Base-by-base conservation (phyloP, 2,329 filamentous ascomycete genomes). In the Didymella exigua region DNA sequence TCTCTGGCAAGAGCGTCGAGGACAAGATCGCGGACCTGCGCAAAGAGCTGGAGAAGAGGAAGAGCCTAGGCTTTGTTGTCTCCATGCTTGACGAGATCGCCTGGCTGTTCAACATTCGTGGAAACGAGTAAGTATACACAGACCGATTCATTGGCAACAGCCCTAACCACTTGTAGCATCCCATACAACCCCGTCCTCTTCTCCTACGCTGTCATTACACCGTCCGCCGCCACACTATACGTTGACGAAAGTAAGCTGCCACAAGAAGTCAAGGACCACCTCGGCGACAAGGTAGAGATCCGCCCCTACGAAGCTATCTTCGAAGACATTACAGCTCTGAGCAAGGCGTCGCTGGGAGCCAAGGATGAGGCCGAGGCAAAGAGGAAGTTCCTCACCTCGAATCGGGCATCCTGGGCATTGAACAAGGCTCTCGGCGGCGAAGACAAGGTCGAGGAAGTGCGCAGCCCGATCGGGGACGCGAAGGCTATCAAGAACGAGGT, bases 181-280 rank as follows among this genome's bases (percentile, higher is more conserved):
- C 91, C 92, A 0, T 99, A 95, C 79, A 99, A 99, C 72, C 95
- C 95, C 0, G 95, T 99, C 44, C 98, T 99, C 81, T 98, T 98
- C 77, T 95, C 93, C 14, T 99, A 98, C 69, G 93, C 93, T 38
- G 84, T 95, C 36, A 80, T 99, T 59, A 98, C 95, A 2, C 86
- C 87, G 1, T 87, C 75, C 1, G 81, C 85, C 1, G 90, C 89
- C 21, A 92, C 87, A 1, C 82, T 99, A 5, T 99, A 97, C 69
- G 81, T 98, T 54, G 89, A 98, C 69, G 84, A 87, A 11, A 83
- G 84, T 13, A 96, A 97, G 75, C 77, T 98, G 24, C 86, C 82
- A 29, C 77, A 83, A 3, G 85, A 90, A 43, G 88, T 86, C 53
- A 86, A 84, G 64, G 79, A 81, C 13, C 90, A 96, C 63, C 83